Conservation (phyloP, 441 rosid species). For the Euphorbia celastroides region DNA sequence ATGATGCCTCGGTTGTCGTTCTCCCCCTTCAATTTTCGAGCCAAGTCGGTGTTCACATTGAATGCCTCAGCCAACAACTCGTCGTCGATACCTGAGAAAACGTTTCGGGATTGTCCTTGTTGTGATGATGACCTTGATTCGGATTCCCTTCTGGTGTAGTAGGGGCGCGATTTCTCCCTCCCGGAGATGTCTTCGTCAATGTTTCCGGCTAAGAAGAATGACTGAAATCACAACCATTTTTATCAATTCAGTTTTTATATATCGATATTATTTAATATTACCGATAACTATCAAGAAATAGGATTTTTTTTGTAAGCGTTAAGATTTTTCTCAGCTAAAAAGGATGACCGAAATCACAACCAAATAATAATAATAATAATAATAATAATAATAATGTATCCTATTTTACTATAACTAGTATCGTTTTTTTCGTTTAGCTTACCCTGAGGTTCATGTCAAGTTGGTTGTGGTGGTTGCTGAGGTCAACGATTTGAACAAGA, state of each 20-base stretch:
- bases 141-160: not conserved
- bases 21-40: slow-evolving; percentile 39
- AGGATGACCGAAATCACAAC: too few species aligned
- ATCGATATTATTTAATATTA: too few species aligned
- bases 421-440: slow-evolving; percentile 2
- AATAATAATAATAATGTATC: too few species aligned
- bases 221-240: slow-evolving; percentile 29
- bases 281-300: too few species aligned
- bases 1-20: slow-evolving; percentile 49
- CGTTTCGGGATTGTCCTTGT: slow-evolving; percentile 25
- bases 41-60: slow-evolving; percentile 38
- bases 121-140: not conserved
- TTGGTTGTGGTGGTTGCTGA: slow-evolving; percentile 51
- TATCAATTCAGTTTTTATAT: too few species aligned
- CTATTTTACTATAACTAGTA: too few species aligned
- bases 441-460: slow-evolving; percentile 61
- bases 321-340: too few species aligned
- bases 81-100: slow-evolving; percentile 47
- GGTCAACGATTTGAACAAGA: slow-evolving; percentile 40
- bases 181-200: slow-evolving; percentile 20
- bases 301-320: too few species aligned
- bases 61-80: slow-evolving; percentile 45
- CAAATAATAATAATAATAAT: too few species aligned
- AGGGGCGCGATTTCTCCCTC: not conserved
- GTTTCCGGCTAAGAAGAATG: slow-evolving; percentile 65